Evolutionary conservation across 768 basidiomycete genomes (phyloP).

Genomic region (Xanthoconium stramineum): DNA sequence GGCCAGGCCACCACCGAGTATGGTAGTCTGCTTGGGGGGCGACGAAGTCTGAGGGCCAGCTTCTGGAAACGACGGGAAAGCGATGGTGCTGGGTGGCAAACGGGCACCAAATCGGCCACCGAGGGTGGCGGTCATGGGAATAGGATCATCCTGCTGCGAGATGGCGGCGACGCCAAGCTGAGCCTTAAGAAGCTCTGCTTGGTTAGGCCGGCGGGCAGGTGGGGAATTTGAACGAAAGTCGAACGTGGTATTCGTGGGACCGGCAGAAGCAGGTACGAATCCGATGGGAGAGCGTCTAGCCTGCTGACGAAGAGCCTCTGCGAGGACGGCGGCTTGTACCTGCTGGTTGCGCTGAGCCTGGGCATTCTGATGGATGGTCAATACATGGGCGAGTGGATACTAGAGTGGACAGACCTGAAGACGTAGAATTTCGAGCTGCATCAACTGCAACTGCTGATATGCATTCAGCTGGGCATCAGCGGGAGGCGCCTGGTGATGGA

Average conservation of each 20-base stretch:
- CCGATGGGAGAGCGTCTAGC: slow-evolving; percentile 30
- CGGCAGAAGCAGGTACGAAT: slow-evolving; percentile 66
- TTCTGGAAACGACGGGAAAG: slow-evolving; percentile 41
- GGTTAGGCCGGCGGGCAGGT: slow-evolving; percentile 65
- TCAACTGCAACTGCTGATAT: slow-evolving; percentile 73
- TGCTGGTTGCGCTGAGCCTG: slow-evolving; percentile 62
- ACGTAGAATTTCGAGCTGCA: slow-evolving; percentile 79
- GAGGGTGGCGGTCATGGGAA: slow-evolving; percentile 79
- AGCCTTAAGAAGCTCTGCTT: slow-evolving; percentile 62
- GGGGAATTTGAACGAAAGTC: slow-evolving; percentile 58
- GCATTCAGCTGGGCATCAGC: slow-evolving; percentile 55
- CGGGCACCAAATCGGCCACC: slow-evolving; percentile 77
- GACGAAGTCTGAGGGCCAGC: slow-evolving; percentile 37
- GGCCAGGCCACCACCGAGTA: slow-evolving; percentile 71
- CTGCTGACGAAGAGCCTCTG: slow-evolving; percentile 54
- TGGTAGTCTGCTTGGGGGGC: slow-evolving; percentile 57
- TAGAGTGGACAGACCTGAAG: slow-evolving; percentile 57
- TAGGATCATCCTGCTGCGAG: slow-evolving; percentile 48
- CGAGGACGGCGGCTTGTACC: slow-evolving; percentile 68
- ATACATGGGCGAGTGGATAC: slow-evolving; percentile 1
- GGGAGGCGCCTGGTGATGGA: slow-evolving; percentile 37
- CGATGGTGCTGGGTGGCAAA: slow-evolving; percentile 35
- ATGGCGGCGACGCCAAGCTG: slow-evolving; percentile 45
- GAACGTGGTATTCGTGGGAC: slow-evolving; percentile 60
- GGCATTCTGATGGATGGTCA: slow-evolving; percentile 42